Evolutionary conservation across 768 basidiomycete genomes (phyloP).

Genomic region (Cystofilobasidium bisporidii): DNA sequence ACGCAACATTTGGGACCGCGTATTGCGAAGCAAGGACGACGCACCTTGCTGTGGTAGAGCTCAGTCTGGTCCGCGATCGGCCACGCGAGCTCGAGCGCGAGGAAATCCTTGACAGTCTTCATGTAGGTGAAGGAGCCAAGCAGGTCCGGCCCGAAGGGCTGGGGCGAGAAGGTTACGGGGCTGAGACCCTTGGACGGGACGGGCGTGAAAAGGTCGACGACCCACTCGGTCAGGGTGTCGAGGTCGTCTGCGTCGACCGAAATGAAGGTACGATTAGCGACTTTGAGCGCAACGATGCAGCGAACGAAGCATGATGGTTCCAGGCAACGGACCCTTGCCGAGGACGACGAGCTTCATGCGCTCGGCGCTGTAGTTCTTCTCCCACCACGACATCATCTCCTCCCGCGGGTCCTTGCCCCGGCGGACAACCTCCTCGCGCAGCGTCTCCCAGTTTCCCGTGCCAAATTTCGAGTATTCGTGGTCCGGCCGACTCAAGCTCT

Average conservation of each 20-base stretch:
- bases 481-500: conserved; percentile 64
- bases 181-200: conserved; percentile 54
- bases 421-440: conserved; percentile 41
- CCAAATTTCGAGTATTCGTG: conserved; percentile 91
- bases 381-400: conserved; percentile 68
- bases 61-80: conserved; percentile 41
- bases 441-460: conserved; percentile 54
- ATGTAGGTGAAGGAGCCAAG: conserved; percentile 44
- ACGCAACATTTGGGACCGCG: too few species aligned
- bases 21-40: too few species aligned
- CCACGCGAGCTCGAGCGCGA: conserved; percentile 62
- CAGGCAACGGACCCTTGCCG: conserved; percentile 54
- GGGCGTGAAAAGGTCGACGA: conserved; percentile 60
- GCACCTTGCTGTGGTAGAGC: conserved; percentile 50
- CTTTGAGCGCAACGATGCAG: background rate
- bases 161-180: conserved; percentile 30
- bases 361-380: conserved; percentile 65
- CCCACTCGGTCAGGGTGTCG: conserved; percentile 58
- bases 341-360: conserved; percentile 74
- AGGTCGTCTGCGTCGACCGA: conserved; percentile 59
- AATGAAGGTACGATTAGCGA: background rate
- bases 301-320: background rate
- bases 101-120: conserved; percentile 82
- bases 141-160: conserved; percentile 31
- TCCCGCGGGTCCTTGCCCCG: conserved; percentile 41